Evolutionary conservation across 2,329 filamentous ascomycete genomes (phyloP).

Genomic region (Ophiostoma perfectum): DNA sequence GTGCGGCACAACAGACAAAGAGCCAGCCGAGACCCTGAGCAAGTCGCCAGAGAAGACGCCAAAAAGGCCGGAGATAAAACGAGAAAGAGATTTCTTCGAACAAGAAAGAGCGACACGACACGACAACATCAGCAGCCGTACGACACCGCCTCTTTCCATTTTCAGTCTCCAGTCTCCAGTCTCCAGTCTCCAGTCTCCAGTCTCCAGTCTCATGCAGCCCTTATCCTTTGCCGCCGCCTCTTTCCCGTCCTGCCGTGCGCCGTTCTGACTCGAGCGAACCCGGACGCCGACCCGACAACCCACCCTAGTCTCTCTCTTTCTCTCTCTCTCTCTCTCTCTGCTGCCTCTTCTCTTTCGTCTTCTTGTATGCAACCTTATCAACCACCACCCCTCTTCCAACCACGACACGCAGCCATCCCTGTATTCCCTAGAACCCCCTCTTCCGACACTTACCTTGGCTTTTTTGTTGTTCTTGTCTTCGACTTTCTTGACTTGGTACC

Average conservation of each 20-base stretch:
- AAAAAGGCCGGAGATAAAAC: neutral
- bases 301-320: neutral
- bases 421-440: constrained; percentile 1
- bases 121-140: constrained; percentile 1
- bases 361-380: constrained; percentile 6
- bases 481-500: no score
- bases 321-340: neutral
- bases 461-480: neutral
- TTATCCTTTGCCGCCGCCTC: neutral
- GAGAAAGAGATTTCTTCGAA: neutral
- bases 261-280: constrained; percentile 4
- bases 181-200: neutral
- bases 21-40: neutral
- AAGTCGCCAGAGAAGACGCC: neutral
- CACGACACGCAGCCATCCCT: constrained; percentile 7
- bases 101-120: neutral
- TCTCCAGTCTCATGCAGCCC: neutral
- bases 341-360: neutral
- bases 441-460: neutral
- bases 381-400: neutral
- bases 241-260: constrained; percentile 13
- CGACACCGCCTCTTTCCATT: constrained; percentile 19
- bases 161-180: neutral
- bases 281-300: constrained; percentile 11
- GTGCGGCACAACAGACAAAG: constrained; percentile 9